Conservation (phyloP, 2,329 filamentous ascomycete species). For the Thelonectria blattea region DNA sequence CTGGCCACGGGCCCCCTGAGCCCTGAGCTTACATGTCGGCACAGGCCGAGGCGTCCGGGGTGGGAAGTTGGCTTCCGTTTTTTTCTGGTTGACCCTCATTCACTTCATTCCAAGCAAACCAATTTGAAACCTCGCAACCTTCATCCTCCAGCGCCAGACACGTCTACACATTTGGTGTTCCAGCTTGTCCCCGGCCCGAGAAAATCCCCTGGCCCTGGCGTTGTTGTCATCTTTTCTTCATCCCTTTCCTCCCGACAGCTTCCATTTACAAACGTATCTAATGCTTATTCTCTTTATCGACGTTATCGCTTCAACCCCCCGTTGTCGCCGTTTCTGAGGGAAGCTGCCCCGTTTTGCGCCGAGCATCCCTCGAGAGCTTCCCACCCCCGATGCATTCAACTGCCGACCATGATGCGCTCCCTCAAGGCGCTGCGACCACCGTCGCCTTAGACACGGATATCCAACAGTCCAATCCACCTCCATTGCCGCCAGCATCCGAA, state of each 20-base stretch:
- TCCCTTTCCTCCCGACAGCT: constrained; percentile 1
- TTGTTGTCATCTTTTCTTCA: constrained; percentile 1
- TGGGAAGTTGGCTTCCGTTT: neutral
- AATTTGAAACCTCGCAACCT: constrained; percentile 23
- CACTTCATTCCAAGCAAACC: constrained; percentile 31
- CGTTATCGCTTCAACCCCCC: constrained; percentile 20
- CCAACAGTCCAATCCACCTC: constrained; percentile 22
- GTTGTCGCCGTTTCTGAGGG: constrained; percentile 1
- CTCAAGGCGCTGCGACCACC: constrained; percentile 21
- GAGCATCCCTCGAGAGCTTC: constrained; percentile 21
- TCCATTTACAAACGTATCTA: constrained; percentile 3
- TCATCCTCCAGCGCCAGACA: constrained; percentile 11
- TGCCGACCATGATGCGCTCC: constrained; percentile 32
- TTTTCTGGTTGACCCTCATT: constrained; percentile 25
- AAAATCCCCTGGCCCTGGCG: constrained; percentile 2
- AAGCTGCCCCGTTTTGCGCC: constrained; percentile 22
- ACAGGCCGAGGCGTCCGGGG: constrained; percentile 11
- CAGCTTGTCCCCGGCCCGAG: constrained; percentile 14
- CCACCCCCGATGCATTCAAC: constrained; percentile 37
- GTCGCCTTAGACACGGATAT: constrained; percentile 19
- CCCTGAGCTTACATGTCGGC: constrained; percentile 7
- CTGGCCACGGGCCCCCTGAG: constrained; percentile 10
- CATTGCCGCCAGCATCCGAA: constrained; percentile 14
- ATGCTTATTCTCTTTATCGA: constrained; percentile 12
- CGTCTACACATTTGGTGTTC: constrained; percentile 16